phyloP scores from a whole-genome alignment of 495 filamentous ascomycete genomes.

The Acidomyces sp. region DNA sequence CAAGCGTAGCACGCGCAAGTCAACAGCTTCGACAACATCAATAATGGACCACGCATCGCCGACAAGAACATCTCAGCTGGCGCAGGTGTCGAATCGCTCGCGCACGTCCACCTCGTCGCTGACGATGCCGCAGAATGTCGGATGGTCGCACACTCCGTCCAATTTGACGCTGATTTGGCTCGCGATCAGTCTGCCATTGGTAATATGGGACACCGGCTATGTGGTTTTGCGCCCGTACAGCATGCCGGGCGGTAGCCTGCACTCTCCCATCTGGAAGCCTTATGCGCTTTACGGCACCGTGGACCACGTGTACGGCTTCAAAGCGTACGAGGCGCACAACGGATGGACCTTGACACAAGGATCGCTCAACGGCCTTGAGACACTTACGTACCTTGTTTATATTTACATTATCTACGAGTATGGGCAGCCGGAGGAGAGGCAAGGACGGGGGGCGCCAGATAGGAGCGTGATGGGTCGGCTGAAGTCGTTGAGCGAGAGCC shows the following conservation, averaged over 20 bases:
- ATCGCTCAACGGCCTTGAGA: constrained; percentile 61
- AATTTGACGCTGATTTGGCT: constrained; percentile 60
- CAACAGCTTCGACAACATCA: constrained; percentile 5
- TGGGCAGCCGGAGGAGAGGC: constrained; percentile 28
- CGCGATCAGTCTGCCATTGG: constrained; percentile 60
- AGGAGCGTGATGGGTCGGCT: constrained; percentile 25
- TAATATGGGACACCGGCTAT: constrained; percentile 74
- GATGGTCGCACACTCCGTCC: constrained; percentile 57
- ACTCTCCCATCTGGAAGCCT: constrained; percentile 62
- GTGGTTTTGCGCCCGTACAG: constrained; percentile 68
- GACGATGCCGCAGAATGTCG: not conserved
- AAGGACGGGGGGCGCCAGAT: constrained; percentile 26
- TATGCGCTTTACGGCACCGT: constrained; percentile 72
- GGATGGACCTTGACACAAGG: constrained; percentile 75
- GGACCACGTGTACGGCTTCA: constrained; percentile 77
- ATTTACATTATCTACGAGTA: constrained; percentile 44
- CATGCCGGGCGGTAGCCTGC: constrained; percentile 67
- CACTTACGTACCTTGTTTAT: constrained; percentile 55
- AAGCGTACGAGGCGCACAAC: constrained; percentile 54
- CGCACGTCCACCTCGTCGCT: constrained; percentile 16
- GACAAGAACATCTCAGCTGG: not conserved
- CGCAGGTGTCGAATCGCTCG: not conserved
- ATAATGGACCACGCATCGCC: not conserved
- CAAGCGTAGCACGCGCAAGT: constrained; percentile 8
- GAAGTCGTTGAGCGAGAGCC: constrained; percentile 36